Base-by-base conservation (phyloP, 352 stramenopile species). In the Achlya hypogyna region DNA sequence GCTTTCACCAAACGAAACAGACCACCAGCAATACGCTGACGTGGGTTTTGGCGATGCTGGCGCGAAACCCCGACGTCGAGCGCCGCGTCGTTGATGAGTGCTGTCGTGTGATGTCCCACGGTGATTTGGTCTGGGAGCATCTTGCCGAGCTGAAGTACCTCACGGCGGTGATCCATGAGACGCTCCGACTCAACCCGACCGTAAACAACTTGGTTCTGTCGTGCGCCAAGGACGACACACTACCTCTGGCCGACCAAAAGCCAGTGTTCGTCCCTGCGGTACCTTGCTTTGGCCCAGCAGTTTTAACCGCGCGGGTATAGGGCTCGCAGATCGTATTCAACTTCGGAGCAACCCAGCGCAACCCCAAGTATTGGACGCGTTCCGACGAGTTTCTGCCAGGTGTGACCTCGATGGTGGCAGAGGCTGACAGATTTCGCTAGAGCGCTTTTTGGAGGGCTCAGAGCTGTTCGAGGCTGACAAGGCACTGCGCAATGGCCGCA, bases 191-290 rank as follows among this genome's bases (percentile, higher is more conserved):
- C 8, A 23, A 38, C 20, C 54, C 54, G 6, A 52, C 54, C 20
- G 40, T 27, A 4, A 16, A 8, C 2, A 0, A 27, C 4, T 23
- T 45, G 12, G 65, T 71, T 18, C 45, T 53, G 27, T 69, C 28
- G 28, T 45, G 25, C 32, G 28, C 71, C 20, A 53, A 63, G 0
- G 65, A 71, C 42, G 56, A 64, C 29, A 9, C 23, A 10, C 8
- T 64, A 14, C 56, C 56, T 20, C 22, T 53, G 5, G 29, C 16
- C 9, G 56, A 64, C 29, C 29, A 0, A 12, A 20, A 40, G 42
- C 29, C 35, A 5, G 16, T 53, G 10, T 64, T 64, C 28, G 16
- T 64, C 12, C 56, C 56, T 47, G 74, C 53, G 59, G 51, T 81
- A 14, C 34, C 12, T 42, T 45, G 14, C 2, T 45, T 10, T 45